A percentile compares a stretch with the other conserved stretches of the same genome.
Conservation (phyloP, 129 eudicot genomes). For the Flaveria linearis region DNA sequence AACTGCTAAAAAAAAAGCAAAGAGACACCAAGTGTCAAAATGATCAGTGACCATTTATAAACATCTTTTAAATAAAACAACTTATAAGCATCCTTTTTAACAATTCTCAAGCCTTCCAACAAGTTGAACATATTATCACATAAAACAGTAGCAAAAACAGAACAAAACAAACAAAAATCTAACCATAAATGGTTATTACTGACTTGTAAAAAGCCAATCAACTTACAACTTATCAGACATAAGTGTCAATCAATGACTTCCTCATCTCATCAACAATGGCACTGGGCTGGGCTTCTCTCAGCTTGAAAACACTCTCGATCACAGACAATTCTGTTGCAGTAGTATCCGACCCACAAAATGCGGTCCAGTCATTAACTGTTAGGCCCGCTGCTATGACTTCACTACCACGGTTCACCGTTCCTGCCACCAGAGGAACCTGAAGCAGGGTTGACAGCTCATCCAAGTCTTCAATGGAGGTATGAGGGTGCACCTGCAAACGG, state of each 20-base stretch:
- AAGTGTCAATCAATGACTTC: constrained; percentile 69
- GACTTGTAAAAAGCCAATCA: background rate
- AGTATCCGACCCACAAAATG: constrained; percentile 80
- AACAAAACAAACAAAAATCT: background rate
- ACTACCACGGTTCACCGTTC: constrained; percentile 86
- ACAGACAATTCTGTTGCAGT: constrained; percentile 77
- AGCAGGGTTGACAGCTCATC: constrained; percentile 85
- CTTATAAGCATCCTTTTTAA: background rate
- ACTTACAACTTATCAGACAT: constrained; percentile 41
- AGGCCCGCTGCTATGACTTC: constrained; percentile 77
- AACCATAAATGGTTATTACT: background rate
- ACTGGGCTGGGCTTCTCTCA: constrained; percentile 74
- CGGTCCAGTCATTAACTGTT: constrained; percentile 83
- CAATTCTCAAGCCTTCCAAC: constrained; percentile 3
- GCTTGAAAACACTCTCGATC: constrained; percentile 78
- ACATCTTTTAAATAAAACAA: background rate
- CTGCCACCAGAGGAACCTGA: constrained; percentile 86
- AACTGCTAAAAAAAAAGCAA: no score
- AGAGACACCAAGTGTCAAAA: background rate
- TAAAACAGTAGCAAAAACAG: constrained; percentile 12
- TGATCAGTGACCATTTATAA: background rate
- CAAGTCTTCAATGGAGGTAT: constrained; percentile 81
- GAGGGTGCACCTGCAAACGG: constrained; percentile 69
- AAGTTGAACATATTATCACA: constrained; percentile 4
- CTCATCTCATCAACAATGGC: constrained; percentile 82